phyloP scores from a whole-genome alignment of 2,329 filamentous ascomycete species.

The Fusarium udum region DNA sequence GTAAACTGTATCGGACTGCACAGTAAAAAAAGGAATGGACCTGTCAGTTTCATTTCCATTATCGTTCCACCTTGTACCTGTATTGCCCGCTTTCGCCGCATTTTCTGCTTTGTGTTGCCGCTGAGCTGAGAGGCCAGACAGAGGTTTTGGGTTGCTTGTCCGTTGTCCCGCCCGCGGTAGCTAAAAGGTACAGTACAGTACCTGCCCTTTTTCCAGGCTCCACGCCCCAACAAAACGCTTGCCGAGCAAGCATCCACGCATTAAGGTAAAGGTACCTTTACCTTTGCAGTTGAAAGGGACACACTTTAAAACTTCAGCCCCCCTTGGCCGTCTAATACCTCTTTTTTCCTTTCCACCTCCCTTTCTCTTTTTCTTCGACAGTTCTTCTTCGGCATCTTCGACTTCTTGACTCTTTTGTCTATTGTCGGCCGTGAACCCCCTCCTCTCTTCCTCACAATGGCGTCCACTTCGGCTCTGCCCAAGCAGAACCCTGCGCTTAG shows the following conservation, averaged over 20 bases:
- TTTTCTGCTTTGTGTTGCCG: slow-evolving; percentile 25
- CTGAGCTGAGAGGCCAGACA: slow-evolving; percentile 15
- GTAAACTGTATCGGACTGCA: slow-evolving; percentile 2
- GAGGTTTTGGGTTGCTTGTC: slow-evolving; percentile 3
- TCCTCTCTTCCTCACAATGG: slow-evolving; percentile 51
- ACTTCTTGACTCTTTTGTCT: slow-evolving; percentile 37
- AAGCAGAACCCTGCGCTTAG: slow-evolving; percentile 56
- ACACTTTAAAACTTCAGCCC: slow-evolving; percentile 37
- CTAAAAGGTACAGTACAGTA: background rate
- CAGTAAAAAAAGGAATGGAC: background rate
- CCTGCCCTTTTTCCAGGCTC: slow-evolving; percentile 30
- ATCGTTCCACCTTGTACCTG: slow-evolving; percentile 26
- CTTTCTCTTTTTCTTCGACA: slow-evolving; percentile 4
- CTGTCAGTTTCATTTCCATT: slow-evolving; percentile 1
- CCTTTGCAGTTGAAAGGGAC: slow-evolving; percentile 8
- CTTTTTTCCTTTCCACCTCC: slow-evolving; percentile 1
- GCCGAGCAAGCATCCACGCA: slow-evolving; percentile 32
- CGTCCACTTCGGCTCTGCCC: slow-evolving; percentile 56
- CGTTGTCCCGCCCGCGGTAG: slow-evolving; percentile 11
- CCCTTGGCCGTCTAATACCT: slow-evolving; percentile 8
- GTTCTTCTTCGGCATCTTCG: slow-evolving; percentile 21
- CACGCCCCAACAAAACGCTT: slow-evolving; percentile 45
- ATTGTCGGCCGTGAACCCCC: slow-evolving; percentile 26
- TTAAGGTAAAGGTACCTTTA: background rate
- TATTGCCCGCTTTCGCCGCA: slow-evolving; percentile 22